phyloP scores from a whole-genome alignment of 768 basidiomycete genomes.

The Podaxis pistillaris region DNA sequence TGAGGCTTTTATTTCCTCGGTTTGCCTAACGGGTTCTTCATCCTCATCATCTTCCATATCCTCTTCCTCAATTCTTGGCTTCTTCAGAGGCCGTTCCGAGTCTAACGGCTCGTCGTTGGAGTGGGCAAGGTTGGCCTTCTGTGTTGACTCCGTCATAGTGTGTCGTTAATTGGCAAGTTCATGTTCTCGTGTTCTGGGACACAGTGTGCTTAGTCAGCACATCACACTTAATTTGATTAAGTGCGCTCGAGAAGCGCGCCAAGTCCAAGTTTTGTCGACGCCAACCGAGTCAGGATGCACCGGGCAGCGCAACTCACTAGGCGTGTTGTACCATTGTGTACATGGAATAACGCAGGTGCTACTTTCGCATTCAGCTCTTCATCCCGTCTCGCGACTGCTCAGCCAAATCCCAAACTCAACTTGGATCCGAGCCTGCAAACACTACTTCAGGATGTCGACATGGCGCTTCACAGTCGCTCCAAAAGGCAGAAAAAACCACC shows the following conservation, averaged over 20 bases:
- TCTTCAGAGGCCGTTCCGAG: conserved; percentile 34
- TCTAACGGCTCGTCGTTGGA: conserved; percentile 14
- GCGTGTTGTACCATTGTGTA: background rate
- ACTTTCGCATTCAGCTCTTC: conserved; percentile 23
- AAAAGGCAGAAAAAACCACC: conserved; percentile 23
- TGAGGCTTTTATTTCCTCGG: conserved; percentile 51
- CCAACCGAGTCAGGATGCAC: background rate
- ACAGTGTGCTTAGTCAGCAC: conserved; percentile 8
- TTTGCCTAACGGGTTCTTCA: conserved; percentile 25
- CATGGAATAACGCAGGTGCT: background rate
- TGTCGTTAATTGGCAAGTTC: background rate
- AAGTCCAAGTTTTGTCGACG: background rate
- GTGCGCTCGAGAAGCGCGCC: background rate
- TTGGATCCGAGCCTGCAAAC: conserved; percentile 66
- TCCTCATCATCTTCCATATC: conserved; percentile 28
- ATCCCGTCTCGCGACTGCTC: conserved; percentile 24
- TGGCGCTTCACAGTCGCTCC: conserved; percentile 51
- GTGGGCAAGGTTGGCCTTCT: conserved; percentile 14
- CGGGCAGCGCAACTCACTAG: conserved; percentile 3
- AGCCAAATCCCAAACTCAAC: conserved; percentile 58
- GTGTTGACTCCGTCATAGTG: conserved; percentile 15
- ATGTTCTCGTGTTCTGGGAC: background rate
- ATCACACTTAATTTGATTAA: background rate
- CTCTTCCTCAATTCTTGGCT: conserved; percentile 25
- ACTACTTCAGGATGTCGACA: conserved; percentile 66